Evolutionary conservation across 805 yeast genomes (phyloP).

Genomic region (Lachancea quebecensis): DNA sequence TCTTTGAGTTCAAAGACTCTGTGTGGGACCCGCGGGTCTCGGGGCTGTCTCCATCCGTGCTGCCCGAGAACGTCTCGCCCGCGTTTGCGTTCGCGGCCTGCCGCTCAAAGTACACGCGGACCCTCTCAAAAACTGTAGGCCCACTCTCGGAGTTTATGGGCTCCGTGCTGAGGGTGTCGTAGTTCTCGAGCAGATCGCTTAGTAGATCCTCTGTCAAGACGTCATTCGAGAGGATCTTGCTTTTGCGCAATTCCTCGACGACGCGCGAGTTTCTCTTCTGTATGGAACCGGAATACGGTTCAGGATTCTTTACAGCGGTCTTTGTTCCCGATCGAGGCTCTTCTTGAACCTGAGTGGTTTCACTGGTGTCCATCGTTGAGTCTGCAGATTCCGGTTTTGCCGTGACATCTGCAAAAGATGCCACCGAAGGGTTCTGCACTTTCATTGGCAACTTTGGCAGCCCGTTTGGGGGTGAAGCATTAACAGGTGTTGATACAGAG

Average conservation of each 20-base stretch:
- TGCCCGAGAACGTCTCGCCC: not conserved
- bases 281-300: not conserved
- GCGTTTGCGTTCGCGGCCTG: not conserved
- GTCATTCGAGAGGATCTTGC: not conserved
- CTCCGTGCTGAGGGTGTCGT: slow-evolving; percentile 7
- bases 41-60: not conserved
- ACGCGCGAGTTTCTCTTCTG: not conserved
- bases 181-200: slow-evolving; percentile 10
- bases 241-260: not conserved
- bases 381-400: not conserved
- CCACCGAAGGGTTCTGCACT: slow-evolving; percentile 3
- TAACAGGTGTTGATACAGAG: slow-evolving; percentile 1
- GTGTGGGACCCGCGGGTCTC: not conserved
- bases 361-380: not conserved
- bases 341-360: not conserved
- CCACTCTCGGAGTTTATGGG: slow-evolving; percentile 3
- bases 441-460: slow-evolving; percentile 1
- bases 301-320: not conserved
- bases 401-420: slow-evolving; percentile 2
- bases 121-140: slow-evolving; percentile 8
- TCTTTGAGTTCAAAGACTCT: slow-evolving; percentile 1
- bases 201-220: slow-evolving; percentile 7
- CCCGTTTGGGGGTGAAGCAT: not conserved
- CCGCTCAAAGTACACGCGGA: slow-evolving; percentile 2
- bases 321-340: not conserved